These are phyloP conservation scores for Ceratobasidium sp. DNA, from an alignment of 1,284 basidiomycete species.

Conservation along the genomic window DNA sequence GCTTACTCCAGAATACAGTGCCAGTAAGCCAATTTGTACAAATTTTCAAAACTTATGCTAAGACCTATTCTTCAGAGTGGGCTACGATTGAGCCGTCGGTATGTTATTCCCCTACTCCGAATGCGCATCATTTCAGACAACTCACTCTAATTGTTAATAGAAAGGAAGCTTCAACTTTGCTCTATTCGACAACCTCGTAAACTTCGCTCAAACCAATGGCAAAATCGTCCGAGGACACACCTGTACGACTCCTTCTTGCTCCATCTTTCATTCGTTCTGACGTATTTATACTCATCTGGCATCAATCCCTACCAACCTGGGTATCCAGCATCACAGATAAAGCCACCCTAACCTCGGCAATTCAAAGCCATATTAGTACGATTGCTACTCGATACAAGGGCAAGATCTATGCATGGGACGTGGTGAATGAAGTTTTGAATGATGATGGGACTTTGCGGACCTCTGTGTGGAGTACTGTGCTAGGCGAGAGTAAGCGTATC, in stretches of 20 bases:
- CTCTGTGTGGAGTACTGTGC: too few species aligned
- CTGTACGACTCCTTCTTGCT: not conserved
- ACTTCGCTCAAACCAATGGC: conserved; percentile 33
- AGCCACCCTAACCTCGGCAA: conserved; percentile 30
- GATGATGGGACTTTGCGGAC: conserved; percentile 47
- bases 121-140: not conserved
- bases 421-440: conserved; percentile 55
- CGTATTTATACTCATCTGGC: conserved; percentile 39
- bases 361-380: conserved; percentile 34
- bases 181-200: conserved; percentile 23
- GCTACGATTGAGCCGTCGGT: conserved; percentile 13
- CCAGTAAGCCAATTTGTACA: not conserved
- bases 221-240: conserved; percentile 44
- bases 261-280: not conserved
- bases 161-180: conserved; percentile 22
- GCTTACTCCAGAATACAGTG: conserved; percentile 37
- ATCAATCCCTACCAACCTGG: conserved; percentile 38
- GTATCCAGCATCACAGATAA: conserved; percentile 30
- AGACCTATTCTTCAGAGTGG: conserved; percentile 17
- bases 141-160: not conserved
- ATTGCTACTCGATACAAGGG: conserved; percentile 31
- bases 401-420: conserved; percentile 60
- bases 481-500: too few species aligned
- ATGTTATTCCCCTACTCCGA: not conserved
- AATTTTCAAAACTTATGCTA: not conserved